Conservation (phyloP, 768 basidiomycete genomes). For the Leucosporidium yakuticum region DNA sequence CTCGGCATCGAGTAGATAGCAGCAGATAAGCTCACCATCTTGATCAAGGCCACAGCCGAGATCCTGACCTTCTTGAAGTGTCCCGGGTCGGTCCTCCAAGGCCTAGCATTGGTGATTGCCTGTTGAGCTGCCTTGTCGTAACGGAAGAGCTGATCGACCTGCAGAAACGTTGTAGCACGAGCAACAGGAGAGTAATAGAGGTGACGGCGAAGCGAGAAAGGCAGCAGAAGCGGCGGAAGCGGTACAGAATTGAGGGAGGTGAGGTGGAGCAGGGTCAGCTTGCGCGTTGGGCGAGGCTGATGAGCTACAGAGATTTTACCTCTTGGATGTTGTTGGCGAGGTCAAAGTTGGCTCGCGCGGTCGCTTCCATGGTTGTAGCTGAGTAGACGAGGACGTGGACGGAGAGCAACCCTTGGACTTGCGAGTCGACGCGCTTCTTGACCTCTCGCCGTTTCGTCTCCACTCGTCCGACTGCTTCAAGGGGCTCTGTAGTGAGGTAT, state of each 20-base stretch:
- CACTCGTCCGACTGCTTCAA: too few species aligned
- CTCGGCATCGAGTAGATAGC: too few species aligned
- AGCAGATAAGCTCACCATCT: slow-evolving; percentile 55
- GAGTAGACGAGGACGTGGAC: too few species aligned
- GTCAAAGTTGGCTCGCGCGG: not conserved
- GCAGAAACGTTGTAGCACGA: slow-evolving; percentile 44
- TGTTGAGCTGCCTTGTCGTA: slow-evolving; percentile 45
- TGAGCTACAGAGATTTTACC: not conserved
- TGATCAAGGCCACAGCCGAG: slow-evolving; percentile 51
- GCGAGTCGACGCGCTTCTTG: too few species aligned
- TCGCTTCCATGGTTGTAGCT: not conserved
- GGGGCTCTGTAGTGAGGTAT: too few species aligned
- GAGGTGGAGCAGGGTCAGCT: not conserved
- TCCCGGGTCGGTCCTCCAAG: slow-evolving; percentile 72
- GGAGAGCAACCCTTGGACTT: too few species aligned
- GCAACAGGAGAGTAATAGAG: too few species aligned
- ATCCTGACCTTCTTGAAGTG: slow-evolving; percentile 51
- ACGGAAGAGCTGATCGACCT: slow-evolving; percentile 17
- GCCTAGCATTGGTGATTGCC: slow-evolving; percentile 55
- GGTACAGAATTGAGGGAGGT: not conserved
- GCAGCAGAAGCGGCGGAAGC: not conserved
- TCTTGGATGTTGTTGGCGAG: not conserved
- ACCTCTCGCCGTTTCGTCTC: too few species aligned
- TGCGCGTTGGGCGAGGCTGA: not conserved
- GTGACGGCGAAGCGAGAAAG: slow-evolving; percentile 37